Evolutionary conservation across 2,329 filamentous ascomycete species (phyloP), one percentile per base, ranked within the genome.

Genomic region (Fonsecaea monophora): DNA sequence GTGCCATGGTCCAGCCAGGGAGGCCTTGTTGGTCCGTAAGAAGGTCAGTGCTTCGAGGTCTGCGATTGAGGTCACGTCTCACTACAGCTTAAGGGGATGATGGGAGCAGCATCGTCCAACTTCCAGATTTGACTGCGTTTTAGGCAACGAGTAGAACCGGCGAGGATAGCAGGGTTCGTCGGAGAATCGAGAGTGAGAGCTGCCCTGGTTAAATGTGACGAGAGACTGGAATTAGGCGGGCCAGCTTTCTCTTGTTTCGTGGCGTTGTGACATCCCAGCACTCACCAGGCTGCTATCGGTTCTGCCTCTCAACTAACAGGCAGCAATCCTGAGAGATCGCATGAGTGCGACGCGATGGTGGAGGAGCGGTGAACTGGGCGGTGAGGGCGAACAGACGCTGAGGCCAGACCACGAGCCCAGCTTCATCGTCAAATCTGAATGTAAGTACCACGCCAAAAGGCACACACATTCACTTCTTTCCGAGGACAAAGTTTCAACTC

Each of bases 201-300:
- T 89, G 72, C 89, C 90, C 76, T 91, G 89, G 89, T 80, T 89
- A 6, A 85, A 87, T 42, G 87, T 91, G 40, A 90, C 90, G 89
- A 86, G 85, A 70, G 88, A 90, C 71, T 89, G 87, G 87, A 80
- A 82, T 18, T 90, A 88, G 88, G 87, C 90, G 82, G 84, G 88
- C 89, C 78, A 79, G 83, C 79, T 30, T 7, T 21, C 42, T 42
- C n/a, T 48, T 2, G 10, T 59, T 8, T 21, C 53, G 10, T 18
- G 7, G 30, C n/a, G 53, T 8, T 1, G 53, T 34, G n/a, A 25
- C 50, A 53, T 34, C n/a, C 50, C 10, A 12, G 25, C 53, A 54
- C 4, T 18, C 21, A 32, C 4, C 4, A 48, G 1, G 42, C 42
- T 6, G 3, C n/a, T 21, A 7, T 18, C 42, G 21, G 1, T 18